phyloP scores from a whole-genome alignment of 1,284 basidiomycete species.

The Peniophora sp. region DNA sequence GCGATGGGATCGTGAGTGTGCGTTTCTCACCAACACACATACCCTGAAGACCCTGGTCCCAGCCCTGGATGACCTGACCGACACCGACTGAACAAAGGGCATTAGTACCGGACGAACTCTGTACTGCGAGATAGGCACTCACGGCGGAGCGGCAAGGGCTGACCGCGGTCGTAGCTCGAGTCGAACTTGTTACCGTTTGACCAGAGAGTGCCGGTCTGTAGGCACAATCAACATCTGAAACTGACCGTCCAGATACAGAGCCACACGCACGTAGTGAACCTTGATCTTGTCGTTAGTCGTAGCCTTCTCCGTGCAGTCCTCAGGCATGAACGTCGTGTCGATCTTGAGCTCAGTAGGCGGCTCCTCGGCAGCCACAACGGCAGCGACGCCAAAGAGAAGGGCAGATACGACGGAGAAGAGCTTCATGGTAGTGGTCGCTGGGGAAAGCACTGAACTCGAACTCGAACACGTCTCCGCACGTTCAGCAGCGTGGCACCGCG shows the following conservation, averaged over 20 bases:
- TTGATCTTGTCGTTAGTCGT: conserved; percentile 58
- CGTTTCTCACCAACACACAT: conserved; percentile 93
- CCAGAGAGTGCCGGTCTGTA: conserved; percentile 66
- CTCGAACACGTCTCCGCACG: too few species aligned
- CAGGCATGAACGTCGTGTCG: conserved; percentile 52
- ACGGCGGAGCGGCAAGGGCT: conserved; percentile 67
- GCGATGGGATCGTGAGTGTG: conserved; percentile 77
- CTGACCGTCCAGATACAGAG: neutral
- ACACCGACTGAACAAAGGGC: conserved; percentile 47
- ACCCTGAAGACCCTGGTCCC: conserved; percentile 71
- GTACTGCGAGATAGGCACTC: conserved; percentile 16
- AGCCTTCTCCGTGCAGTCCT: conserved; percentile 50
- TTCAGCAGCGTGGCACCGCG: too few species aligned
- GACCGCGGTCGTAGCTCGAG: conserved; percentile 65
- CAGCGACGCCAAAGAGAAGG: conserved; percentile 28
- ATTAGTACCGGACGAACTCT: neutral
- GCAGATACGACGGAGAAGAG: conserved; percentile 34
- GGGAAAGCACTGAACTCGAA: too few species aligned
- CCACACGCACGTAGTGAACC: conserved; percentile 73
- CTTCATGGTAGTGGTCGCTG: conserved; percentile 31
- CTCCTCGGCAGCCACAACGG: conserved; percentile 26
- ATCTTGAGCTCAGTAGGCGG: conserved; percentile 51
- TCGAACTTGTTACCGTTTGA: conserved; percentile 76
- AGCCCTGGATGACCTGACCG: conserved; percentile 78
- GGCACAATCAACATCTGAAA: neutral